Percentiles rank a stretch among this genome's conserved stretches.
These are phyloP conservation scores for Globisporangium orthogonon DNA, from an alignment of 352 stramenopile species.

Conservation along the genomic window DNA sequence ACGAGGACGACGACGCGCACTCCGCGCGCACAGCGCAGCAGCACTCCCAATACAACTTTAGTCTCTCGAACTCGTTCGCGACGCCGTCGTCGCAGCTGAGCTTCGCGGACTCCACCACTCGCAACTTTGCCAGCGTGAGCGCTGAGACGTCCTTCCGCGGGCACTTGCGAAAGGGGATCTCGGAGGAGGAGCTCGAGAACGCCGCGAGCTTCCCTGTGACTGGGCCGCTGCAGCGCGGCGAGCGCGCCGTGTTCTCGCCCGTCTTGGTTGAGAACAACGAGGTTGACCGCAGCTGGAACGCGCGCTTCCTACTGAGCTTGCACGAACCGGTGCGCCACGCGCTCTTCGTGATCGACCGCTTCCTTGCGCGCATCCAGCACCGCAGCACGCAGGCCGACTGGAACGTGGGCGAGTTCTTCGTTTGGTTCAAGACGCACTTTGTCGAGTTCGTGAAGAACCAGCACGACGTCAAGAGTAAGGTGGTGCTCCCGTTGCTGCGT, in stretches of 20 bases:
- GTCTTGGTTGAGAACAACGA: slow-evolving; percentile 43
- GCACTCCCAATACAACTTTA: not conserved
- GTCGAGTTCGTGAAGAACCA: slow-evolving; percentile 73
- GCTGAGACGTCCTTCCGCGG: slow-evolving; percentile 10
- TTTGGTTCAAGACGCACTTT: slow-evolving; percentile 78
- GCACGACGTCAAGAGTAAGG: slow-evolving; percentile 57
- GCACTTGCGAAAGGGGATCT: slow-evolving; percentile 26
- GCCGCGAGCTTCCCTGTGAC: slow-evolving; percentile 43
- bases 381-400: slow-evolving; percentile 30
- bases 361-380: slow-evolving; percentile 56
- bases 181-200: slow-evolving; percentile 32
- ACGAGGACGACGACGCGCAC: slow-evolving; percentile 10
- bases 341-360: slow-evolving; percentile 79
- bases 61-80: slow-evolving; percentile 10
- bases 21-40: not conserved
- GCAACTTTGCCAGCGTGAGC: not conserved
- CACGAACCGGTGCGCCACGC: slow-evolving; percentile 79
- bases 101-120: not conserved
- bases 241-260: slow-evolving; percentile 61
- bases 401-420: slow-evolving; percentile 69
- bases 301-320: slow-evolving; percentile 63
- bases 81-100: slow-evolving; percentile 1
- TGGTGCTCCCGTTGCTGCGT: slow-evolving; percentile 57
- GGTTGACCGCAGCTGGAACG: slow-evolving; percentile 65
- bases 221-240: slow-evolving; percentile 23